Evolutionary conservation across 352 stramenopile genomes (phyloP).

Genomic region (Globisporangium rhizosaccharum): DNA sequence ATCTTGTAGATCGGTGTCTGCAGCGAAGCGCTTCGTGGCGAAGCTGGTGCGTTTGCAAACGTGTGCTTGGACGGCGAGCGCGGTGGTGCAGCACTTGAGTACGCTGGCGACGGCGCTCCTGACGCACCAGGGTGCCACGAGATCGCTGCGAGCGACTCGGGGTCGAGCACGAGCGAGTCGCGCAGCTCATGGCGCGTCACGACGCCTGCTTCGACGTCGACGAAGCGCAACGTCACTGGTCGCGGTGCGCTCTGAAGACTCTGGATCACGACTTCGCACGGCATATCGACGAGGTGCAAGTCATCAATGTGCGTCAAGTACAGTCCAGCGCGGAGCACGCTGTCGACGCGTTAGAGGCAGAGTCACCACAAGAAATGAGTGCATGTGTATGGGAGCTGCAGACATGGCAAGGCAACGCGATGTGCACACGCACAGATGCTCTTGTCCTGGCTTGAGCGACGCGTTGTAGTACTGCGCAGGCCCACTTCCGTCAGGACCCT

Average conservation of each 20-base stretch:
- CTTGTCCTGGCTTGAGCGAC: constrained; percentile 41
- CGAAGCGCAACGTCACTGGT: constrained; percentile 57
- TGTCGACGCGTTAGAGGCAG: constrained; percentile 8
- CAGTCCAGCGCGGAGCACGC: constrained; percentile 53
- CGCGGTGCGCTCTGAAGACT: constrained; percentile 53
- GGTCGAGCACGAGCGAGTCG: constrained; percentile 51
- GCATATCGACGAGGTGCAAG: constrained; percentile 46
- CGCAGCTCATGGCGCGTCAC: constrained; percentile 70
- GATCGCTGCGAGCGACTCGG: constrained; percentile 15
- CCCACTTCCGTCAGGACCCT: constrained; percentile 33
- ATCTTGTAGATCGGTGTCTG: constrained; percentile 55
- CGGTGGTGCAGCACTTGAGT: background rate
- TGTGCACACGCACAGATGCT: constrained; percentile 41
- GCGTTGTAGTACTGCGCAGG: constrained; percentile 73
- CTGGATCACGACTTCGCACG: constrained; percentile 65
- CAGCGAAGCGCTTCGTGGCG: background rate
- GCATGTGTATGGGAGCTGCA: background rate
- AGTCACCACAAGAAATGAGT: background rate
- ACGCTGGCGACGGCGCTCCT: constrained; percentile 6
- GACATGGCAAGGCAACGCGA: background rate
- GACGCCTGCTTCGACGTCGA: constrained; percentile 73
- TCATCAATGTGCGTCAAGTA: constrained; percentile 84
- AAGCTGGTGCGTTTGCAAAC: background rate
- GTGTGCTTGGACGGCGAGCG: constrained; percentile 4
- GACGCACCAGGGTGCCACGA: constrained; percentile 10